These are phyloP conservation scores for Coprinopsis cinerea DNA, from an alignment of 768 basidiomycete species.

Conservation along the genomic window DNA sequence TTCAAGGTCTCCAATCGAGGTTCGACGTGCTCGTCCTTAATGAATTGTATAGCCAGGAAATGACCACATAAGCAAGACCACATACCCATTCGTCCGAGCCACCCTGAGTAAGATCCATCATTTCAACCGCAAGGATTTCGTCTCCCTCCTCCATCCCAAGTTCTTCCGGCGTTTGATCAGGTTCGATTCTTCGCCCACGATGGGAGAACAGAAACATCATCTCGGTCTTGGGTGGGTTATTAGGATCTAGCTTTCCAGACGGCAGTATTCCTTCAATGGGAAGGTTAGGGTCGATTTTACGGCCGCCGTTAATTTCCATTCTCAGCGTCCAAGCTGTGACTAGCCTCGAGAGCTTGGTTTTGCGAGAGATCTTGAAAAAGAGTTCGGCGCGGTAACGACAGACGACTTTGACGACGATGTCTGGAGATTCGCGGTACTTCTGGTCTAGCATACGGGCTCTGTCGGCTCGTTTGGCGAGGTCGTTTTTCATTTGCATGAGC, in stretches of 20 bases:
- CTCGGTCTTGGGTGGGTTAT: slow-evolving; percentile 32
- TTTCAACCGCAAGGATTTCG: slow-evolving; percentile 82
- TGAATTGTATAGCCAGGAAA: slow-evolving; percentile 1
- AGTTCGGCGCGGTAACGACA: slow-evolving; percentile 88
- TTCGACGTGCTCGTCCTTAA: slow-evolving; percentile 60
- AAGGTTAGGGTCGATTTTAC: slow-evolving; percentile 32
- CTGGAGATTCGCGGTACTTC: slow-evolving; percentile 82
- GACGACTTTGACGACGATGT: slow-evolving; percentile 84
- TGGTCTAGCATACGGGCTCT: slow-evolving; percentile 72
- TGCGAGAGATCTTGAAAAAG: slow-evolving; percentile 90
- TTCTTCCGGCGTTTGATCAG: slow-evolving; percentile 82
- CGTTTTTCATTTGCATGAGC: slow-evolving; percentile 77
- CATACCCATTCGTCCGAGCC: slow-evolving; percentile 61
- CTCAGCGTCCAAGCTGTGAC: slow-evolving; percentile 87
- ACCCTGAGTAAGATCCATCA: slow-evolving; percentile 81
- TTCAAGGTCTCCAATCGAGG: slow-evolving; percentile 62
- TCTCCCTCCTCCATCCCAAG: slow-evolving; percentile 84
- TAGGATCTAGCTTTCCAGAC: slow-evolving; percentile 35
- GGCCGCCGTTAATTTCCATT: slow-evolving; percentile 61
- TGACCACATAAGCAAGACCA: slow-evolving; percentile 5
- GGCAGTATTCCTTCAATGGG: slow-evolving; percentile 22
- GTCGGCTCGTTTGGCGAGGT: slow-evolving; percentile 75
- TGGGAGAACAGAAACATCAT: slow-evolving; percentile 86
- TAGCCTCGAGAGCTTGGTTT: slow-evolving; percentile 76
- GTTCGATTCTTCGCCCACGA: slow-evolving; percentile 71